Evolutionary conservation across 2,329 filamentous ascomycete species (phyloP).

Genomic region (Ceratocystis ficicola): DNA sequence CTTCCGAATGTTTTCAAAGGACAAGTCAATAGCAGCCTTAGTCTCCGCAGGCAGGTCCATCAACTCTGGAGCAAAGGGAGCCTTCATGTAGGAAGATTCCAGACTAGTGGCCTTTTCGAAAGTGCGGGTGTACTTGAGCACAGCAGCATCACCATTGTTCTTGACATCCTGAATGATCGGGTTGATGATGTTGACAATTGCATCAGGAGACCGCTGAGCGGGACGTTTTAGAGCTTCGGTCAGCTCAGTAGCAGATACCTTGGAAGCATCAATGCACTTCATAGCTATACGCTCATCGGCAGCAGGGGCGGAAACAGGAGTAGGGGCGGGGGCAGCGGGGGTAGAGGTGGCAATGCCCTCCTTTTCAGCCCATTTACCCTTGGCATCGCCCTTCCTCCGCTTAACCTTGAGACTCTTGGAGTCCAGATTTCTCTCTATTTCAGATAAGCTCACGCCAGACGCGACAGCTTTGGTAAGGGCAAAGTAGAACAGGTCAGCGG

Average conservation of each 20-base stretch:
- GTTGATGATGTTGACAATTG: constrained; percentile 78
- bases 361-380: constrained; percentile 82
- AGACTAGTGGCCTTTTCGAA: constrained; percentile 93
- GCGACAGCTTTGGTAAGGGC: constrained; percentile 79
- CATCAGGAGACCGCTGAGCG: constrained; percentile 87
- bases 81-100: constrained; percentile 75
- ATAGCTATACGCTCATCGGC: constrained; percentile 57
- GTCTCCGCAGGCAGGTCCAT: constrained; percentile 81
- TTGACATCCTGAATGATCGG: constrained; percentile 87
- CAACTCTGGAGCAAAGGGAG: constrained; percentile 71
- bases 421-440: constrained; percentile 86
- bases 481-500: constrained; percentile 93
- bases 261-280: constrained; percentile 61
- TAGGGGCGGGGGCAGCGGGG: constrained; percentile 25
- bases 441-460: constrained; percentile 71
- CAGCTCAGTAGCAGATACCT: constrained; percentile 53
- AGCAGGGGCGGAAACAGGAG: constrained; percentile 29
- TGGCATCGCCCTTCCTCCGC: constrained; percentile 83
- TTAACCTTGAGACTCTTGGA: constrained; percentile 93
- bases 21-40: constrained; percentile 81
- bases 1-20: constrained; percentile 84
- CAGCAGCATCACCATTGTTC: constrained; percentile 69
- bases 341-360: constrained; percentile 49
- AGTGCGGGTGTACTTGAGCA: constrained; percentile 90
- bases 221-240: constrained; percentile 69